Evolutionary conservation across 2,329 filamentous ascomycete species (phyloP), one percentile per base, ranked within the genome.

Genomic region (Fonsecaea monophora): DNA sequence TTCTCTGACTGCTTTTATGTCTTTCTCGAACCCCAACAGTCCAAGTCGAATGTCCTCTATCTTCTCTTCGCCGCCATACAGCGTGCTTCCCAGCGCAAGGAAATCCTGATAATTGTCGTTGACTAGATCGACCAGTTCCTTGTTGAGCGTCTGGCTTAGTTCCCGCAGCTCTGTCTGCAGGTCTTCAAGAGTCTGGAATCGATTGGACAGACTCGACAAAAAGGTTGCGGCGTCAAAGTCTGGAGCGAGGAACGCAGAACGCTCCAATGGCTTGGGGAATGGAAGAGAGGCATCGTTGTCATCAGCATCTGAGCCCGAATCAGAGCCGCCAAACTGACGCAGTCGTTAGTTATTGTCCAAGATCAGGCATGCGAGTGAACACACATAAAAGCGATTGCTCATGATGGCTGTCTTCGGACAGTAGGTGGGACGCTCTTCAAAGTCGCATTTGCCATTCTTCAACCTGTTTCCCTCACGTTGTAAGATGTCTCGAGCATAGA

Each of bases 91-190:
- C 0, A 99, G 81, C 0, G 89, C 89, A 4, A 99, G 80, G 73
- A 99, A 99, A 65, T 94, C 91, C 56, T 92, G 90, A 77, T 99
- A 98, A 79, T 99, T 96, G 60, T 90, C 87, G 76, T 99, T 99
- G 71, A 99, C 95, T 7, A 99, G 87, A 80, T 97, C 94, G 18
- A 99, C 84, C 2, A 99, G 85, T 80, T 99, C 95, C 69, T 90
- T 87, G 74, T 89, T 91, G 68, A 99, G 89, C 21, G 90, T 85
- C 72, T 91, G 87, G 72, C 89, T 92, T 60, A 96, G 86, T 66
- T 93, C 87, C 53, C 94, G 89, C 15, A 99, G 84, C 75, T 99
- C 96, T 4, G 89, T 82, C 40, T 94, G 92, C 37, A 99, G 84
- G 77, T 99, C 95, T 77, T 97, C 94, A 56, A 99, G 91, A 0